Percentiles rank a stretch among this genome's conserved stretches.
phyloP scores from a whole-genome alignment of 1,139 yeast genomes.

The Kodamaea plutei region DNA sequence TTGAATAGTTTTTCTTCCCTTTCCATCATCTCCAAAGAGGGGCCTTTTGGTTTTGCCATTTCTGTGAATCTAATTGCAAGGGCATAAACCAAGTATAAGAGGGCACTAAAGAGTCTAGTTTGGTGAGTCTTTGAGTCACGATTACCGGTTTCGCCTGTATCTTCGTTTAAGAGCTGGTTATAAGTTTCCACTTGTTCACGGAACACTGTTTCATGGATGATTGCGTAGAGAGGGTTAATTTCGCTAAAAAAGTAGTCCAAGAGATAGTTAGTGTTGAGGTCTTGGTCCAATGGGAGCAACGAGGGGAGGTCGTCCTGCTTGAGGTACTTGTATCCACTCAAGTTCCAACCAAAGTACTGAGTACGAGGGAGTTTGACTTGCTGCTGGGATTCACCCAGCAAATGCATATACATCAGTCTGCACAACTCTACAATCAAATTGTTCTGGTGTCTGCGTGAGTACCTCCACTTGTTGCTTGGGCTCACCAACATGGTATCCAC shows the following conservation, averaged over 20 bases:
- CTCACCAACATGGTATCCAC: constrained; percentile 16
- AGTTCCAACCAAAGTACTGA: constrained; percentile 66
- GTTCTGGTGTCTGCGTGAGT: constrained; percentile 47
- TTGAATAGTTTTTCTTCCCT: constrained; percentile 53
- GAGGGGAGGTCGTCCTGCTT: constrained; percentile 37
- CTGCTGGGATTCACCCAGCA: constrained; percentile 35
- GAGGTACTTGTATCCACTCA: constrained; percentile 55
- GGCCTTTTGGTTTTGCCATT: constrained; percentile 36
- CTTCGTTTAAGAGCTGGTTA: constrained; percentile 15
- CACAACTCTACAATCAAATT: constrained; percentile 47
- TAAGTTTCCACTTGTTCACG: constrained; percentile 47
- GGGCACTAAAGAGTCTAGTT: constrained; percentile 48
- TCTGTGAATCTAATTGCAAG: constrained; percentile 53
- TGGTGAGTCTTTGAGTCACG: constrained; percentile 23
- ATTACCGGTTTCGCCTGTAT: constrained; percentile 6
- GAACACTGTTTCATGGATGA: constrained; percentile 53
- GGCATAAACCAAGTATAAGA: constrained; percentile 48
- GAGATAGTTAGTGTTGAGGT: constrained; percentile 14
- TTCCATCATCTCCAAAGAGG: constrained; percentile 24
- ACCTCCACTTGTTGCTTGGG: constrained; percentile 44
- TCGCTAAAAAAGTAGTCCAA: constrained; percentile 46
- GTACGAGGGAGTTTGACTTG: constrained; percentile 48
- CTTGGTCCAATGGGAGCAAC: constrained; percentile 21
- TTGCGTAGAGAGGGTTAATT: constrained; percentile 52
- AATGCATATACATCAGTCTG: constrained; percentile 28